phyloP scores from a whole-genome alignment of 768 basidiomycete species.

The Lactarius trivialis region DNA sequence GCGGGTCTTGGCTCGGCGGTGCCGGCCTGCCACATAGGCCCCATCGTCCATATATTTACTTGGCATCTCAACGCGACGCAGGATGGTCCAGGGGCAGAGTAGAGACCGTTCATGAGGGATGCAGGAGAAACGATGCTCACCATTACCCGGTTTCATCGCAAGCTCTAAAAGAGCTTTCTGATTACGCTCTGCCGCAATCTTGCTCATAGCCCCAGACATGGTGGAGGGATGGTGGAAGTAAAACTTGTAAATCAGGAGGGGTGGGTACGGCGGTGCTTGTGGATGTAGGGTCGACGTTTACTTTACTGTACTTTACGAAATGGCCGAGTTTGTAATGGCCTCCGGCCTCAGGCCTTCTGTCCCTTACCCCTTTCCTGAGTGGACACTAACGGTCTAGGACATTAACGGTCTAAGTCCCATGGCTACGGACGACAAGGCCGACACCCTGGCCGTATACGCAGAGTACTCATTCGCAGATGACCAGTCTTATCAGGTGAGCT shows the following conservation, averaged over 20 bases:
- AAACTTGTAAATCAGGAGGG: not conserved
- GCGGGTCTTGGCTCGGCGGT: not conserved
- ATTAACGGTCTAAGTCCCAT: not conserved
- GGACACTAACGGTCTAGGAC: not conserved
- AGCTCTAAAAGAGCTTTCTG: conserved; percentile 19
- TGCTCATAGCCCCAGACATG: conserved; percentile 18
- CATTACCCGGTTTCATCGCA: conserved; percentile 16
- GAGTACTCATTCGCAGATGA: conserved; percentile 51
- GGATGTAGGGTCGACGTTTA: not conserved
- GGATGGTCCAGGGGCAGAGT: not conserved
- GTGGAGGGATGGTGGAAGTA: not conserved
- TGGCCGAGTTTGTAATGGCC: too few relatives aligned
- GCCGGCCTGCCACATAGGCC: not conserved
- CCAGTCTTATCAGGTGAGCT: conserved; percentile 51
- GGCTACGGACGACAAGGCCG: not conserved
- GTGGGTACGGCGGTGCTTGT: not conserved
- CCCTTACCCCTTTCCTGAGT: not conserved
- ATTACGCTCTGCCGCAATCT: conserved; percentile 19
- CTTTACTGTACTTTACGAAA: too few relatives aligned
- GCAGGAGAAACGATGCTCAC: conserved; percentile 3
- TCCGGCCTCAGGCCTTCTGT: not conserved
- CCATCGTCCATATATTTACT: not conserved
- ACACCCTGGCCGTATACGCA: conserved; percentile 8
- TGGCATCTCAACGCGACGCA: not conserved
- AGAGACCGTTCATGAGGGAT: not conserved